Percentiles rank a stretch among this genome's conserved stretches.
These are phyloP conservation scores for Nelumbo lutea DNA, from an alignment of 164 flowering plant species.

Conservation along the genomic window DNA sequence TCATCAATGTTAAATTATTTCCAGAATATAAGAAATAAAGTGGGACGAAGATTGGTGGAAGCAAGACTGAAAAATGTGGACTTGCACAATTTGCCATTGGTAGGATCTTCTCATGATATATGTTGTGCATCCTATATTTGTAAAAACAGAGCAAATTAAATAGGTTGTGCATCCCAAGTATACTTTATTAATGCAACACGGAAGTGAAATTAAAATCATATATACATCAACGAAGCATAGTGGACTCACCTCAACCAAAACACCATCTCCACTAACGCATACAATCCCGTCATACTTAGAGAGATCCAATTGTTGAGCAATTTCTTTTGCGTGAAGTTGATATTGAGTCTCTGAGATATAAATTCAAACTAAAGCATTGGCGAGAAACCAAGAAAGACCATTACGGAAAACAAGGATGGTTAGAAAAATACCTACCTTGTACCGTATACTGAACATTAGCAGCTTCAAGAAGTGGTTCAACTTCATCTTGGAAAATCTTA, in stretches of 20 bases:
- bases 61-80: too few relatives aligned
- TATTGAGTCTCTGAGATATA: constrained; percentile 64
- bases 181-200: background rate
- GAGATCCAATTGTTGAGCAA: constrained; percentile 61
- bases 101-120: too few relatives aligned
- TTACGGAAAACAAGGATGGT: background rate
- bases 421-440: constrained; percentile 42
- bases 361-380: background rate
- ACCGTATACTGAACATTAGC: constrained; percentile 62
- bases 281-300: constrained; percentile 81
- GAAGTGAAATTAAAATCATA: background rate
- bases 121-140: too few relatives aligned
- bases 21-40: too few relatives aligned
- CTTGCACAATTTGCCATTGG: too few relatives aligned
- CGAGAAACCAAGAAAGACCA: background rate
- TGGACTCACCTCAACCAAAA: constrained; percentile 81
- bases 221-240: constrained; percentile 3
- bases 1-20: too few relatives aligned
- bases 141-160: too few relatives aligned
- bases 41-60: too few relatives aligned
- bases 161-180: too few relatives aligned
- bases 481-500: constrained; percentile 49
- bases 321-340: constrained; percentile 86
- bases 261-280: constrained; percentile 97
- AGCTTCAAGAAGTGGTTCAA: constrained; percentile 70